Evolutionary conservation across 73 alveolate species (phyloP), one percentile per base, ranked within the genome.

Genomic region (Tetrahymena thermophila): DNA sequence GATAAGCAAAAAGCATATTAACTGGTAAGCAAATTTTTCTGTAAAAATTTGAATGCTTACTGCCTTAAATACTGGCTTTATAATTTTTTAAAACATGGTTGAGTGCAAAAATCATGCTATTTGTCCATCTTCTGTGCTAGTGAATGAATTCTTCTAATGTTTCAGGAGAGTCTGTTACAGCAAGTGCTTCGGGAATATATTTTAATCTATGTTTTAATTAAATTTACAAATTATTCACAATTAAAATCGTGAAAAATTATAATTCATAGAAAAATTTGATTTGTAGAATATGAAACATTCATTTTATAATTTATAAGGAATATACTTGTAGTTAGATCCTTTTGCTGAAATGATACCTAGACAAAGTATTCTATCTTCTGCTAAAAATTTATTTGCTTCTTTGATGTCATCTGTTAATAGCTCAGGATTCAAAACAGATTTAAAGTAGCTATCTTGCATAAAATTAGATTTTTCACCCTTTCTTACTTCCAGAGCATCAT

Each of bases 291-390:
- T n/a, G n/a, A n/a, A n/a, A n/a, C n/a, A n/a, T n/a, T n/a, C n/a
- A n/a, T n/a, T n/a, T n/a, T n/a, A n/a, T 4, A 4, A 37, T 4
- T 37, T 37, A 4, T 37, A 4, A 37, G 7, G 2, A 19, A 37
- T 7, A n/a, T 55, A 55, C 84, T 94, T 44, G 55, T 85, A 94
- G 28, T 35, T 57, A 35, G 84, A 55, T 55, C 28, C 28, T n/a
- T 55, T 55, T 19, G 89, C 34, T 35, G 95, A 94, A 94, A 85
- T 44, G 10, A 94, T 17, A 15, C 89, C 55, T 85, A 34, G 83
- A 17, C 98, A 96, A 37, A 37, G 43, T 37, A 96, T 96, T 85
- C 99, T 89, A 93, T 97, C 98, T 94, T 97, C 99, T 17, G 99
- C 99, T 43, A 96, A 93, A 93, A 85, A 97, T 95, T 94, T 96